These are phyloP conservation scores for Angomonas ambiguus DNA, from an alignment of 208 protist species.

Conservation along the genomic window DNA sequence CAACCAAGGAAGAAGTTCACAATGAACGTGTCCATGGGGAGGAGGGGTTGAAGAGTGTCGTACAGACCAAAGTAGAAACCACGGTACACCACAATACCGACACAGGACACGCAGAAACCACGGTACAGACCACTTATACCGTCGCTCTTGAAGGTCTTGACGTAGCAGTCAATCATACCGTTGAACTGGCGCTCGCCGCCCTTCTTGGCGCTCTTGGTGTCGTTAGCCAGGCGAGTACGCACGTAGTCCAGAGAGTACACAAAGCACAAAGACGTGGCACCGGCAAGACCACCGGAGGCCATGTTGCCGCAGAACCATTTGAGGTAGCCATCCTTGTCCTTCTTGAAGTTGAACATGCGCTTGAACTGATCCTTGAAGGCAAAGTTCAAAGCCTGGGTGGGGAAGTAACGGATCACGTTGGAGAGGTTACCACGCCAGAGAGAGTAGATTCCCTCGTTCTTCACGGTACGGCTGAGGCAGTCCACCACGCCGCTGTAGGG, in stretches of 20 bases:
- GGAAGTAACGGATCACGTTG: constrained; percentile 98
- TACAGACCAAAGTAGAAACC: constrained; percentile 97
- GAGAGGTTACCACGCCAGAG: constrained; percentile 97
- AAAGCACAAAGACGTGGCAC: constrained; percentile 93
- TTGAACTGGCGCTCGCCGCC: constrained; percentile 92
- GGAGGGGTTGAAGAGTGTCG: constrained; percentile 78
- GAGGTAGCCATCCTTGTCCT: constrained; percentile 66
- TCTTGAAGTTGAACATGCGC: constrained; percentile 90
- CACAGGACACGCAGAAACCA: constrained; percentile 94
- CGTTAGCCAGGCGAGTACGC: constrained; percentile 94
- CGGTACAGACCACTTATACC: constrained; percentile 91
- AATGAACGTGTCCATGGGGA: constrained; percentile 65
- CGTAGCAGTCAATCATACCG: constrained; percentile 92
- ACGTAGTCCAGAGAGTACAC: constrained; percentile 98
- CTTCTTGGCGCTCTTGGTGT: constrained; percentile 85
- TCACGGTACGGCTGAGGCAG: constrained; percentile 91
- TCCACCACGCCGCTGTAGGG: constrained; percentile 94
- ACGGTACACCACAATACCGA: constrained; percentile 96
- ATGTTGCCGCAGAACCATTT: constrained; percentile 94
- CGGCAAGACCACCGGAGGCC: constrained; percentile 94
- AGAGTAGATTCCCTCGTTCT: constrained; percentile 91
- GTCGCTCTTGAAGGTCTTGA: constrained; percentile 86
- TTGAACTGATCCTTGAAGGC: constrained; percentile 97
- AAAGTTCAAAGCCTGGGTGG: constrained; percentile 98
- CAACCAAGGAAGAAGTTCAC: constrained; percentile 73